A percentile compares a stretch with the other conserved stretches of the same genome.
phyloP scores from a whole-genome alignment of 106 monocot genomes.

The Iris macrosiphon region DNA sequence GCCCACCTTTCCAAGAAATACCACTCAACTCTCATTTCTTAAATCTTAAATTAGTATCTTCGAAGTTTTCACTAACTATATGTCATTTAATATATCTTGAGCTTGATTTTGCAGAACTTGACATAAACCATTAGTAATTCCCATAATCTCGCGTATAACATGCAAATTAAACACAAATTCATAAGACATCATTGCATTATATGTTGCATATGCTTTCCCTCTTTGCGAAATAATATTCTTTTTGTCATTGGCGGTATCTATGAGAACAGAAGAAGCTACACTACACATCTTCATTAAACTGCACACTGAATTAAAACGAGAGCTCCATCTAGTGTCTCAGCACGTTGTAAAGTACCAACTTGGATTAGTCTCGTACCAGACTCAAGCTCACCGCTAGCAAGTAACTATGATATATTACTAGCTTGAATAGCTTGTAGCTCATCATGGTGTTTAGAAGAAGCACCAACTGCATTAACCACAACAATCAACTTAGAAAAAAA shows the following conservation, averaged over 20 bases:
- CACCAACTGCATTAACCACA: slow-evolving; percentile 8
- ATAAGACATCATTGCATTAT: slow-evolving; percentile 4
- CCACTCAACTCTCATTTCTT: slow-evolving; percentile 12
- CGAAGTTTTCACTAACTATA: slow-evolving; percentile 1
- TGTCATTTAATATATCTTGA: slow-evolving; percentile 15
- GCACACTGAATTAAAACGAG: slow-evolving; percentile 9
- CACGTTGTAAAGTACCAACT: slow-evolving; percentile 8
- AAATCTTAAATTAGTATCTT: slow-evolving; percentile 2
- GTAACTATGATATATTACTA: not conserved
- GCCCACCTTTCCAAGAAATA: not conserved
- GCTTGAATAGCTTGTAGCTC: slow-evolving; percentile 1
- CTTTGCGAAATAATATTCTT: not conserved
- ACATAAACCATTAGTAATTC: not conserved
- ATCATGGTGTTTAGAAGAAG: slow-evolving; percentile 19
- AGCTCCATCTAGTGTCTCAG: slow-evolving; percentile 12
- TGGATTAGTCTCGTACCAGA: slow-evolving; percentile 2
- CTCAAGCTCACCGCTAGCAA: slow-evolving; percentile 7
- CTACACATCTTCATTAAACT: slow-evolving; percentile 14
- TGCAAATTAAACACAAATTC: slow-evolving; percentile 6
- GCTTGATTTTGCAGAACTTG: slow-evolving; percentile 3
- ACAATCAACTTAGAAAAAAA: slow-evolving; percentile 2
- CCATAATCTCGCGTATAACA: slow-evolving; percentile 11
- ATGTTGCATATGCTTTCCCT: not conserved
- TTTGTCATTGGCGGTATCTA: too few relatives aligned
- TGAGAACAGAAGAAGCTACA: too few relatives aligned